phyloP scores from a whole-genome alignment of 306 rosid genomes.

The Glycine soja region DNA sequence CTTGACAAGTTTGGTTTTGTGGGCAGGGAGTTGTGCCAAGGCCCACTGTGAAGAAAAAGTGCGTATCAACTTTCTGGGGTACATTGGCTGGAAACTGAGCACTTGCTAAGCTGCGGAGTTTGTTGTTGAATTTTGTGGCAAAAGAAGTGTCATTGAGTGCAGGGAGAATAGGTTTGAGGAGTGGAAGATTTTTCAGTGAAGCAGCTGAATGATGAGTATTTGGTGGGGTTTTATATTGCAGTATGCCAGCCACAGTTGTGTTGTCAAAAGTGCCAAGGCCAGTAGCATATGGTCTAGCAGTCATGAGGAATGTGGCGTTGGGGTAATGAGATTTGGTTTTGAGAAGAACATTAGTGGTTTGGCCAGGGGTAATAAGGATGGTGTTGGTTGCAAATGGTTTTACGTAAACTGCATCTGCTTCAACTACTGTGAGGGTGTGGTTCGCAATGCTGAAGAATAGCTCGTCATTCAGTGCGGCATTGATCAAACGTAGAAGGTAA shows the following conservation, averaged over 20 bases:
- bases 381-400: constrained; percentile 64
- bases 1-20: constrained; percentile 61
- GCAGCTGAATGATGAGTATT: constrained; percentile 38
- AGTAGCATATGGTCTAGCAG: constrained; percentile 63
- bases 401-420: constrained; percentile 68
- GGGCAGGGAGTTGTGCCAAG: constrained; percentile 69
- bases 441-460: constrained; percentile 78
- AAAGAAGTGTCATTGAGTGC: constrained; percentile 73
- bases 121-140: constrained; percentile 58
- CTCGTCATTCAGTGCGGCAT: constrained; percentile 70
- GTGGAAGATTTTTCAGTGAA: constrained; percentile 52
- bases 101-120: constrained; percentile 62
- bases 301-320: constrained; percentile 69
- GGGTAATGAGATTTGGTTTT: constrained; percentile 63
- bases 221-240: constrained; percentile 54
- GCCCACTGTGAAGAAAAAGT: constrained; percentile 70
- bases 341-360: constrained; percentile 74
- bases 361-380: constrained; percentile 69
- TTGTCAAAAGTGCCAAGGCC: constrained; percentile 72
- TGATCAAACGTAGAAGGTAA: constrained; percentile 73
- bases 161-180: constrained; percentile 57
- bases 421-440: constrained; percentile 68
- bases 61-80: constrained; percentile 62
- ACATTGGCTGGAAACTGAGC: constrained; percentile 65
- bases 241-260: constrained; percentile 64